Base-by-base conservation (phyloP, 202 grass and related monocot genomes). In the Setaria viridis region DNA sequence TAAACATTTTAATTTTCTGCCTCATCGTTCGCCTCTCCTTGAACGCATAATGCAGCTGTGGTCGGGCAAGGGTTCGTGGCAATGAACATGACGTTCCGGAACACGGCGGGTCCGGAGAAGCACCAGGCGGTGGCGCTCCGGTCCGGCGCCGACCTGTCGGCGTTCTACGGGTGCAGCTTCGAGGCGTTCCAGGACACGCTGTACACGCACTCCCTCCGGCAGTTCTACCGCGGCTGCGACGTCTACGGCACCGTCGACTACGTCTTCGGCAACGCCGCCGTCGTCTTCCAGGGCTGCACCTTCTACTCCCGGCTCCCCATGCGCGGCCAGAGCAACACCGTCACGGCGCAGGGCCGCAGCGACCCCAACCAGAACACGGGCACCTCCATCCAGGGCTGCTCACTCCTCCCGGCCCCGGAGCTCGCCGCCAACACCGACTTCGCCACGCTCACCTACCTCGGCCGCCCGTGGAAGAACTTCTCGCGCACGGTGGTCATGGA, bases 171-270 rank as follows among this genome's bases (percentile, higher is more conserved):
- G 1, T 95, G 95, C 87, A 91, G 91, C 85, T 86, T 98, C 79
- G 85, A 95, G 79, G 93, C 89, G 17, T 98, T 88, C 80, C 95
- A 98, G 77, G 95, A 98, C 89, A 95, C 95, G 20, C 89, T 98
- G 7, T 98, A 98, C 85, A 85, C 93, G 29, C 95, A 98, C 83
- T 98, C 95, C 4, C 83, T 95, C 71, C 73, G 93, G 0, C 95
- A 98, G 80, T 98, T 98, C 89, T 98, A 98, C 91, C 89, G 93
- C 3, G 88, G 87, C 19, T 98, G 95, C 75, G 87, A 91, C 78
- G 62, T 98, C 12, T 83, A 93, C 60, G 95, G 93, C 60, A 98
- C 95, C 1, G 91, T 98, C 2, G 95, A 98, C 82, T 95, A 89
- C 81, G 87, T 98, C 21, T 98, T 98, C 72, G 95, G 95, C 65